Evolutionary conservation across 805 yeast genomes (phyloP).

Genomic region (Monosporozyma aerobia): DNA sequence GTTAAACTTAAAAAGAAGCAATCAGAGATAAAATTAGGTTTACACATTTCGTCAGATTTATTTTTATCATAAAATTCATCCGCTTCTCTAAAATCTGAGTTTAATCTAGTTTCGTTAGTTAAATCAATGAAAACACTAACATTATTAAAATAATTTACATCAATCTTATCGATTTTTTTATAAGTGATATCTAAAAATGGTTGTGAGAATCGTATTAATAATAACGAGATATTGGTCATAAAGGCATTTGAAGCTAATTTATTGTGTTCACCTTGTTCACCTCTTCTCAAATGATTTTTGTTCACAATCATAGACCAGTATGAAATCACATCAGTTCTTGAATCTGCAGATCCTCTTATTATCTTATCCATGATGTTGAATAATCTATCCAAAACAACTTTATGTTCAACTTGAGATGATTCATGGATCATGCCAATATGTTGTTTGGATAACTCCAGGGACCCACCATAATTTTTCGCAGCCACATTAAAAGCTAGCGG

Average conservation of each 20-base stretch:
- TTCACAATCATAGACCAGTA: slow-evolving; percentile 73
- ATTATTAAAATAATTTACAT: slow-evolving; percentile 55
- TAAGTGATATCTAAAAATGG: slow-evolving; percentile 72
- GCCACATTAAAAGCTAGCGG: slow-evolving; percentile 54
- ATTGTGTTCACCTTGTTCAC: slow-evolving; percentile 64
- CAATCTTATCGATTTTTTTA: slow-evolving; percentile 68
- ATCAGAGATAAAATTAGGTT: slow-evolving; percentile 77
- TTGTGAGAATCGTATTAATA: slow-evolving; percentile 62
- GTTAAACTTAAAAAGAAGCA: slow-evolving; percentile 75
- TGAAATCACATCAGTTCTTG: slow-evolving; percentile 54
- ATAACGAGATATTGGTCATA: slow-evolving; percentile 63
- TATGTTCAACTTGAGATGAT: slow-evolving; percentile 57
- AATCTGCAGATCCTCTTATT: slow-evolving; percentile 57
- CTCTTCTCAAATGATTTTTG: slow-evolving; percentile 77
- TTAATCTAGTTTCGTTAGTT: slow-evolving; percentile 72
- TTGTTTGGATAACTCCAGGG: slow-evolving; percentile 28
- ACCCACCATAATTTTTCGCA: slow-evolving; percentile 37
- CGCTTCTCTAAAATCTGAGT: slow-evolving; percentile 66
- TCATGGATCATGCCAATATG: slow-evolving; percentile 45
- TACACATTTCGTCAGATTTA: slow-evolving; percentile 28
- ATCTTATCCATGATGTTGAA: slow-evolving; percentile 65
- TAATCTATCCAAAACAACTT: slow-evolving; percentile 48
- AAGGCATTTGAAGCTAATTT: slow-evolving; percentile 70
- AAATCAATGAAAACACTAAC: slow-evolving; percentile 48
- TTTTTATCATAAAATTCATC: slow-evolving; percentile 42